Evolutionary conservation across 805 yeast species (phyloP), one percentile per base, ranked within the genome.

Genomic region (Starmerella vaccinii): DNA sequence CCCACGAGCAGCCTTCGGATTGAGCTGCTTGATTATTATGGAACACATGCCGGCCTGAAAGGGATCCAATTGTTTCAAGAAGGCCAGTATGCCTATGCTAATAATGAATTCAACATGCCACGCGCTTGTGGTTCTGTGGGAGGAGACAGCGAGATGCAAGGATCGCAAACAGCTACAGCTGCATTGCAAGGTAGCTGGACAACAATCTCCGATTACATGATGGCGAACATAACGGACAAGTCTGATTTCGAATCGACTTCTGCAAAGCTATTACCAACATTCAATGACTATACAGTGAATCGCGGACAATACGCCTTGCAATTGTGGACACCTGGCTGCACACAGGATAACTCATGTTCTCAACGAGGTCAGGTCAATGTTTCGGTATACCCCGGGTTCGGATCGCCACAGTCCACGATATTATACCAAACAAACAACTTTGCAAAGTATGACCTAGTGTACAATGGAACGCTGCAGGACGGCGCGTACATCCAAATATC

Each of bases 281-380:
- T 55, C 33, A 39, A 24, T 9, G 81, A 81, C 57, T 76, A 87
- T 18, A 71, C 83, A 0, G 75, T 77, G 55, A 71, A 85, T 22
- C 3, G 27, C 0, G 97, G 97, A 9, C 72, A 78, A 52, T 92
- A 87, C 64, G 71, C 85, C 0, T 71, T 92, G 22, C 69, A 77
- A 47, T 59, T 89, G 46, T 82, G 77, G 59, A 92, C 98, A 0
- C 96, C 96, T 0, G 97, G 97, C 0, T 92, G 98, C 68, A 48
- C 64, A 0, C 63, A 59, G 3, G 95, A 84, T 62, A 66, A 69
- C 46, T 74, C 92, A 0, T 92, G 98, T 67, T 57, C 63, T 21
- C 52, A 68, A 19, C 75, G 98, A 62, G 90, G 95, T 10, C 74
- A 77, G 23, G 90, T 85, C 3, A 85, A 85, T 59, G 95, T 82